Conservation (phyloP, 2,329 filamentous ascomycete species). For the Aspergillus amoenus region DNA sequence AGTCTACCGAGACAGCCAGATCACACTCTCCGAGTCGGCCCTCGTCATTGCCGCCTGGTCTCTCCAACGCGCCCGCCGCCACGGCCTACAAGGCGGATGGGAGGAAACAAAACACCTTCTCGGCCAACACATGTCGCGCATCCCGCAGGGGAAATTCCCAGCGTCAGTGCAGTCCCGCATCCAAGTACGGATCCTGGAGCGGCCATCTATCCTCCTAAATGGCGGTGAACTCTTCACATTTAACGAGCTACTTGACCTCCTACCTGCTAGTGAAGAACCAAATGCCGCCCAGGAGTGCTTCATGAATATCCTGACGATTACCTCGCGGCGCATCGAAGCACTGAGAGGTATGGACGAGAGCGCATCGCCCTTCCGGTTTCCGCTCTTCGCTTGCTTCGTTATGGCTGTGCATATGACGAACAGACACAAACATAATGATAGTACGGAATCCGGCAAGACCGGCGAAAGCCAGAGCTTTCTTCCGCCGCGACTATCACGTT, state of each 20-base stretch:
- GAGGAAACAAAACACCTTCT: constrained; percentile 30
- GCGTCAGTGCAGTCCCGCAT: constrained; percentile 29
- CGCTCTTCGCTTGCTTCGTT: constrained; percentile 36
- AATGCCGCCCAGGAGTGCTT: constrained; percentile 24
- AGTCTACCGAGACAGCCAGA: constrained; percentile 43
- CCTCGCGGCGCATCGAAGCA: constrained; percentile 20
- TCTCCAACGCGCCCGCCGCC: constrained; percentile 33
- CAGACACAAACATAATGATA: constrained; percentile 3
- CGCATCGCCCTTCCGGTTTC: constrained; percentile 28
- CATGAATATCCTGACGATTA: constrained; percentile 20
- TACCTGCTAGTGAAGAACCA: constrained; percentile 28
- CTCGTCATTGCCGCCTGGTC: constrained; percentile 41
- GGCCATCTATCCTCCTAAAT: constrained; percentile 32
- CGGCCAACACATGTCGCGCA: constrained; percentile 28
- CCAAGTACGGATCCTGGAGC: constrained; percentile 32
- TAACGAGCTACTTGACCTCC: constrained; percentile 29
- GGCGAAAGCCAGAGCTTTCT: constrained; percentile 20
- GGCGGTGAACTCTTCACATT: constrained; percentile 39
- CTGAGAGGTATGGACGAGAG: constrained; percentile 21
- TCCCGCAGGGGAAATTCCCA: constrained; percentile 31
- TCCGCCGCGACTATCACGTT: constrained; percentile 34
- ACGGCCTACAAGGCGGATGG: constrained; percentile 24
- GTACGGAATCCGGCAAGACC: constrained; percentile 6
- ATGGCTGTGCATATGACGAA: constrained; percentile 23
- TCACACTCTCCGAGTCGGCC: constrained; percentile 40